Base-by-base conservation (phyloP, 169 alveolate genomes). In the Plasmodium yoelii region DNA sequence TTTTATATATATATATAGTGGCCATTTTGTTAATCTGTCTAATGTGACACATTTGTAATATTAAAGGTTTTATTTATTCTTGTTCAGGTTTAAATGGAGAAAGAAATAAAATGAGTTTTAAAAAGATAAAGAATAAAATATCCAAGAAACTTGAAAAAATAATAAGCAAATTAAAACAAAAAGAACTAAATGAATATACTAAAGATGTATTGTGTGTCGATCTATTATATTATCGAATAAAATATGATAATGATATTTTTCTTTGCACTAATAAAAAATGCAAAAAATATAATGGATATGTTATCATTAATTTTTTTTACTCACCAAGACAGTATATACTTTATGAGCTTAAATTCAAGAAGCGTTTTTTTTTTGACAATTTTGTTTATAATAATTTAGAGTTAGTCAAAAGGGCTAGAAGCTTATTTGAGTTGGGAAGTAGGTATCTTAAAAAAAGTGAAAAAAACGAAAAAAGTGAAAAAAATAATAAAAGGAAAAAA, bases 281-380 rank as follows among this genome's bases (percentile, higher is more conserved):
- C 13, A 74, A 28, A 19, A 49, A 65, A 46, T 80, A 80, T 39
- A 18, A 15, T 12, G 90, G 90, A 10, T 80, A 80, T 60, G 65
- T 80, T 59, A 80, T 80, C 42, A 57, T 60, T 22, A 80, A 80
- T 22, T 80, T 80, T 53, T 80, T 80, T 64, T 80, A 28, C 53
- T 80, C 90, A 42, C 26, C 65, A 28, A 80, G 67, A 80, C 82
- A 80, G 71, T 80, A 80, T 46, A 24, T 65, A n/a, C 44, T 65
- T 22, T 80, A 49, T 65, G 90, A 65, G 24, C 64, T 53, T 5
- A 80, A 65, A 47, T 10, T 19, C 13, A 64, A 80, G 71, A 80
- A 80, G 26, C 13, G 15, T 34, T 65, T 80, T 80, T 51, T 80
- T 8, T 67, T 53, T n/a, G 65, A 80, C 60, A 22, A 53, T 65